Evolutionary conservation across 108 stramenopile genomes (phyloP).

Genomic region (Cyclostephanos invisitatus): DNA sequence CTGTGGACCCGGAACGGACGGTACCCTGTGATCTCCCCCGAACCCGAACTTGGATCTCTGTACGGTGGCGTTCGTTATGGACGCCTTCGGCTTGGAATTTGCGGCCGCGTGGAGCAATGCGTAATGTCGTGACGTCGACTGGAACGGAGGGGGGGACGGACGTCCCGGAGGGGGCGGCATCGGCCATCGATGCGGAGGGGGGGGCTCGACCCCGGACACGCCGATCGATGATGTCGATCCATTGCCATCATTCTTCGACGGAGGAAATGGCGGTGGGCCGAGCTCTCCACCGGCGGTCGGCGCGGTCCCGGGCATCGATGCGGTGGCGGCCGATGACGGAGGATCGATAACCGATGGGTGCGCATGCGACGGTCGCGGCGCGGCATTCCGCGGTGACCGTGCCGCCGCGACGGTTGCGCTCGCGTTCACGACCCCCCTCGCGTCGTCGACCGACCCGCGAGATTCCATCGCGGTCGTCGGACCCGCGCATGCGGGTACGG

Average conservation of each 20-base stretch:
- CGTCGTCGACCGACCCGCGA: too few species aligned
- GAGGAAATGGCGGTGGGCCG: background rate
- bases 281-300: background rate
- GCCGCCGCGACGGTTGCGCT: background rate
- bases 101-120: conserved; percentile 46
- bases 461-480: background rate
- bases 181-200: background rate
- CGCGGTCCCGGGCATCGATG: background rate
- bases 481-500: background rate
- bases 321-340: background rate
- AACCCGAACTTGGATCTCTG: conserved; percentile 78
- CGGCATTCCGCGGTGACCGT: background rate
- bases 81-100: conserved; percentile 49
- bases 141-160: background rate
- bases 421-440: too few species aligned
- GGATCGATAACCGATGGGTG: background rate
- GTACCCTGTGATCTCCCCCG: conserved; percentile 70
- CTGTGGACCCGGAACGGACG: conserved; percentile 66
- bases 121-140: conserved; percentile 16
- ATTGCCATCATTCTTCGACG: background rate
- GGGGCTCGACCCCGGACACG: background rate
- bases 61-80: conserved; percentile 49
- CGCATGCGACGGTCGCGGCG: conserved; percentile 17
- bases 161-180: conserved; percentile 10
- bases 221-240: background rate